These are phyloP conservation scores for Leptographium procerum DNA, from an alignment of 2,329 filamentous ascomycete genomes.

Conservation along the genomic window DNA sequence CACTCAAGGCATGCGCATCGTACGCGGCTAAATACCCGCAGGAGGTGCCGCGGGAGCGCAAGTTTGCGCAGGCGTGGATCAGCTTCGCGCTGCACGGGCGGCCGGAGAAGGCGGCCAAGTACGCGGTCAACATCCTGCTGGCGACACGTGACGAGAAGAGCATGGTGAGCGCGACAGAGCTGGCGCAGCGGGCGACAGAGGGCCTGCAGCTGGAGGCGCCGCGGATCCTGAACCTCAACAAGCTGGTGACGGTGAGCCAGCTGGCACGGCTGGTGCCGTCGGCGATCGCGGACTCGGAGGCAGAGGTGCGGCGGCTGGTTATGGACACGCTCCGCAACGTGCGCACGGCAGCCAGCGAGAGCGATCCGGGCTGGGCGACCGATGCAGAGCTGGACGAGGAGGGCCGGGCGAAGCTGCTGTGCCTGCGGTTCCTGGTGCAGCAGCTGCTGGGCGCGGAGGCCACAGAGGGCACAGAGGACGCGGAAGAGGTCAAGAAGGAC, in stretches of 20 bases:
- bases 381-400: constrained; percentile 65
- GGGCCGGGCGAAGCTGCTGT: constrained; percentile 70
- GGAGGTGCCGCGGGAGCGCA: constrained; percentile 71
- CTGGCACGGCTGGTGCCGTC: constrained; percentile 64
- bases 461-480: too few relatives aligned
- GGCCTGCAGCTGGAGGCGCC: constrained; percentile 61
- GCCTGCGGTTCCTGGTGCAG: constrained; percentile 79
- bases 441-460: constrained; percentile 56
- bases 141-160: constrained; percentile 62
- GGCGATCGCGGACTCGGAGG: constrained; percentile 60
- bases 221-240: constrained; percentile 67
- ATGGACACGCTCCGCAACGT: constrained; percentile 63
- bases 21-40: constrained; percentile 79
- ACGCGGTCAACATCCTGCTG: constrained; percentile 84
- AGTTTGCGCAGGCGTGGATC: constrained; percentile 69
- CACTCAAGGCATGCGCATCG: constrained; percentile 84
- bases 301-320: constrained; percentile 69
- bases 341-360: constrained; percentile 40
- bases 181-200: constrained; percentile 65
- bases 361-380: constrained; percentile 44
- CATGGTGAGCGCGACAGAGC: constrained; percentile 71
- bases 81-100: constrained; percentile 74
- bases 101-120: constrained; percentile 77
- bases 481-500: constrained; percentile 42
- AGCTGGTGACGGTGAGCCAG: constrained; percentile 59